phyloP scores from a whole-genome alignment of 768 basidiomycete species.

The Leucogyrophana mollusca region DNA sequence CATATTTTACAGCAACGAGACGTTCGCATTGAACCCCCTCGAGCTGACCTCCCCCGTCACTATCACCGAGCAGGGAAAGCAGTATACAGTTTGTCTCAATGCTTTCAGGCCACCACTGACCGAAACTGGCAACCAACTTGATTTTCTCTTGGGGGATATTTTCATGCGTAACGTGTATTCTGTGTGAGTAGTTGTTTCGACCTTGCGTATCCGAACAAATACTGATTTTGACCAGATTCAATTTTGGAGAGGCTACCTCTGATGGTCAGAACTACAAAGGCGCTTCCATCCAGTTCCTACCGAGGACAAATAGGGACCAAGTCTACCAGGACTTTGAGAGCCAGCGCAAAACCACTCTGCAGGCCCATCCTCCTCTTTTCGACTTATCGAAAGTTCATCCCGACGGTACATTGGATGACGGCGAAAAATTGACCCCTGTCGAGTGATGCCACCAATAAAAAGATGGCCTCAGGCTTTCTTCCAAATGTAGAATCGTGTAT shows the following conservation, averaged over 20 bases:
- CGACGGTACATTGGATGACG: conserved; percentile 18
- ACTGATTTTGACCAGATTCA: conserved; percentile 28
- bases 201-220: background rate
- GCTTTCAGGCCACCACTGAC: conserved; percentile 30
- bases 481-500: no score
- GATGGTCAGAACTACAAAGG: conserved; percentile 13
- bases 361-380: conserved; percentile 19
- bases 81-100: conserved; percentile 39
- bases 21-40: conserved; percentile 43
- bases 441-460: no score
- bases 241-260: conserved; percentile 36
- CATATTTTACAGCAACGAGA: conserved; percentile 20
- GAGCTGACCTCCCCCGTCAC: conserved; percentile 35
- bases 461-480: no score
- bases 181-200: conserved; percentile 26
- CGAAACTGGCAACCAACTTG: conserved; percentile 26
- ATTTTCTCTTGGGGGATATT: conserved; percentile 41
- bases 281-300: conserved; percentile 41
- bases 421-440: background rate
- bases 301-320: conserved; percentile 33
- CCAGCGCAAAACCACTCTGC: conserved; percentile 12
- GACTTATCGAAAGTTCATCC: conserved; percentile 16
- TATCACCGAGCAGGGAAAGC: conserved; percentile 23
- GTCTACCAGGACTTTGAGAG: conserved; percentile 28
- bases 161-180: conserved; percentile 48